Base-by-base conservation (phyloP, 202 grass and related monocot genomes). In the Sporobolus alterniflorus region DNA sequence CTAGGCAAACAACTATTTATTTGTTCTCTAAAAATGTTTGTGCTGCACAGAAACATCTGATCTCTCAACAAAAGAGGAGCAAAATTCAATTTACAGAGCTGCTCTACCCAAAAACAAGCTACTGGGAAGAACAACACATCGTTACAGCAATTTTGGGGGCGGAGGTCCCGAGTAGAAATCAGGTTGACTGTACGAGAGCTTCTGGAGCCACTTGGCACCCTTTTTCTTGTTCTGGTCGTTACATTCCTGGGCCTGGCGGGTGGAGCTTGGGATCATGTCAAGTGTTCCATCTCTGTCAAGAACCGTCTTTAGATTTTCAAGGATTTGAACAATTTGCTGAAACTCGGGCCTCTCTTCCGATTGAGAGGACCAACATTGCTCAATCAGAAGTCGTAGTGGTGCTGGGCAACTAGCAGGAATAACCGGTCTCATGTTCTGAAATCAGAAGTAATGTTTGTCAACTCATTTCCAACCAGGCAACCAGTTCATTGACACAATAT, bases 301-400 rank as follows among this genome's bases (percentile, higher is more conserved):
- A 81, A 48, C 43, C 8, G 39, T 73, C 64, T 92, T 91, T 32
- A 96, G 88, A 65, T 88, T 89, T 71, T 96, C 91, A 56, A 99
- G 86, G 64, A 89, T 89, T 39, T 74, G 63, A 71, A 99, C 93
- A 41, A 96, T 86, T 55, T 96, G 74, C 51, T 62, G 88, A 80
- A 99, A 99, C 43, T 89, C 93, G 1, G 96, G 96, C 56, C 96
- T 96, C 93, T 84, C 92, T 26, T 92, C 93, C 18, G 96, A 71
- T 66, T 83, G 86, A 78, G 11, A 75, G 21, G 87, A 71, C 96
- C 96, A 99, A 32, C 96, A 99, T 86, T 96, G 96, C 83, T 92
- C 88, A 32, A 99, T 94, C 54, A 99, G 77, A 47, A 89, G 74
- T 65, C 49, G 75, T 56, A 99, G 34, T 39, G 81, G 91, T 42